phyloP scores from a whole-genome alignment of 108 stramenopile species.

The Seminavis robusta region DNA sequence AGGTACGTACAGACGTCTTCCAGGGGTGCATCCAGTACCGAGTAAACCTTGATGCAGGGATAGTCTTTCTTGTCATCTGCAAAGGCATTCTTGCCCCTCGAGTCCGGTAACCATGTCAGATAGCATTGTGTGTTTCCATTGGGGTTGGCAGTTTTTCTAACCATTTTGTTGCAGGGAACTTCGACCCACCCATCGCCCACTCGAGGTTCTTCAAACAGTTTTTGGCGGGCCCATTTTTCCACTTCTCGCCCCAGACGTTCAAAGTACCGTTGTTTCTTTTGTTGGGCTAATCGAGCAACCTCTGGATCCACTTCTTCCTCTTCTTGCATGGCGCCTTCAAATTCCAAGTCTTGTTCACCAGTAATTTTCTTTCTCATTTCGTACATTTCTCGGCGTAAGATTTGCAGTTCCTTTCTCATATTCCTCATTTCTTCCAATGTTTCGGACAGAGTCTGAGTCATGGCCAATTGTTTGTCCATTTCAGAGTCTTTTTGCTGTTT shows the following conservation, averaged over 20 bases:
- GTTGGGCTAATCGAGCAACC: slow-evolving; percentile 3
- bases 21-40: slow-evolving; percentile 76
- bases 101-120: slow-evolving; percentile 84
- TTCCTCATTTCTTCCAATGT: slow-evolving; percentile 62
- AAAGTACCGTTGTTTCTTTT: slow-evolving; percentile 28
- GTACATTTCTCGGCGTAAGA: slow-evolving; percentile 64
- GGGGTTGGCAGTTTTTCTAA: slow-evolving; percentile 53
- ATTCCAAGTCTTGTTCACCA: slow-evolving; percentile 1
- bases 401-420: slow-evolving; percentile 70
- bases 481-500: no score
- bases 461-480: slow-evolving; percentile 6
- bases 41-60: slow-evolving; percentile 70
- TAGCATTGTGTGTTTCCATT: slow-evolving; percentile 57
- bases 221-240: slow-evolving; percentile 60
- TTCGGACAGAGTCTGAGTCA: slow-evolving; percentile 44
- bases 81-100: slow-evolving; percentile 47
- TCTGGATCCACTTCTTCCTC: slow-evolving; percentile 4
- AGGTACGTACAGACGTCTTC: slow-evolving; percentile 80
- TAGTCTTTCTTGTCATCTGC: slow-evolving; percentile 46
- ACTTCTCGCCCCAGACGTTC: slow-evolving; percentile 60
- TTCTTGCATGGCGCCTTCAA: slow-evolving; percentile 15
- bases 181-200: slow-evolving; percentile 72
- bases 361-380: slow-evolving; percentile 37
- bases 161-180: slow-evolving; percentile 60
- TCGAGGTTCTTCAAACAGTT: slow-evolving; percentile 44